Evolutionary conservation across 1,284 basidiomycete genomes (phyloP).

Genomic region (Ustilago shanxiensis): DNA sequence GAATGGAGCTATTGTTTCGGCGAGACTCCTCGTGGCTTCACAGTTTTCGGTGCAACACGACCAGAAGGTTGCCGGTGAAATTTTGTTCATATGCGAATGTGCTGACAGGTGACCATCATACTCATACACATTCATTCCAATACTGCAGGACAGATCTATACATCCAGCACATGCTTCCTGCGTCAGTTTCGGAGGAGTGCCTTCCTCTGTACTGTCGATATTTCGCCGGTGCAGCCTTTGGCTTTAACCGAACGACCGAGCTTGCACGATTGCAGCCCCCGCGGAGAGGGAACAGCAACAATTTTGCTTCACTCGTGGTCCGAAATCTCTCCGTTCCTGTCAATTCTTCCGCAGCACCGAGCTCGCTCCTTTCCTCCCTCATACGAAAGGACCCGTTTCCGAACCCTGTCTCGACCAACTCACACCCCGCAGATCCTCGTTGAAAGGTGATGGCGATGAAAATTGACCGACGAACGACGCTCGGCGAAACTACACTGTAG

Average conservation of each 20-base stretch:
- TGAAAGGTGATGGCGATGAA: not conserved
- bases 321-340: constrained; percentile 16
- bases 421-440: not conserved
- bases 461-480: not conserved
- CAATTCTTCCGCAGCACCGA: constrained; percentile 6
- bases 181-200: not conserved
- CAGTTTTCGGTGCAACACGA: not conserved
- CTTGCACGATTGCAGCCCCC: not conserved
- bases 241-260: not conserved
- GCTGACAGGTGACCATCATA: not conserved
- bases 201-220: not conserved
- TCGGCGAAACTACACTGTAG: constrained; percentile 14
- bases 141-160: too few species aligned
- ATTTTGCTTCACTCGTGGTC: not conserved
- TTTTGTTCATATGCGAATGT: not conserved
- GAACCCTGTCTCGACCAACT: not conserved
- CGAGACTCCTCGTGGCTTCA: constrained; percentile 18
- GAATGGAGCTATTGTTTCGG: constrained; percentile 10
- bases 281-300: not conserved
- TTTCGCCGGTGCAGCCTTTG: too few species aligned
- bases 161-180: not conserved
- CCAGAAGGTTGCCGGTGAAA: constrained; percentile 22
- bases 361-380: not conserved
- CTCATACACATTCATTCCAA: not conserved
- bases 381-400: not conserved